Conservation (phyloP, 176 grass and related monocot genomes). For the Carex pumila region DNA sequence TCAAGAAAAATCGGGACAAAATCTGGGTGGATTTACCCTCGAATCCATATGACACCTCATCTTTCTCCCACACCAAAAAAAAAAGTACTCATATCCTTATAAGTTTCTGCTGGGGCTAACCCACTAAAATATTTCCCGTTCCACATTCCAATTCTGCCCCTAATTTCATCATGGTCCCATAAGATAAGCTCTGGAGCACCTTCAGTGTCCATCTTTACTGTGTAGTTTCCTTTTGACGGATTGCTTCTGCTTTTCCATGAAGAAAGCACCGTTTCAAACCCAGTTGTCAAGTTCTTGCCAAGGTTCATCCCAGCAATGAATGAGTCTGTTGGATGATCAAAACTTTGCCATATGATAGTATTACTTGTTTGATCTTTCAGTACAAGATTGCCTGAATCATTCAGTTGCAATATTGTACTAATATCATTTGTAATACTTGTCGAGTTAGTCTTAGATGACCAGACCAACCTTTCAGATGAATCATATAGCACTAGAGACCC, state of each 20-base stretch:
- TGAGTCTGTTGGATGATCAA: slow-evolving; percentile 51
- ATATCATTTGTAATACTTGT: too few species aligned
- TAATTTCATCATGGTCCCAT: not conserved
- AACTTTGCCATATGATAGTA: slow-evolving; percentile 43
- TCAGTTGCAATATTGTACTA: slow-evolving; percentile 13
- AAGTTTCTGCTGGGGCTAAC: not conserved
- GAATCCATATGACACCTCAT: slow-evolving; percentile 34
- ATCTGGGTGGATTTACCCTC: not conserved
- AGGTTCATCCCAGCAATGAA: slow-evolving; percentile 29
- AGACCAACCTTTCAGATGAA: not conserved
- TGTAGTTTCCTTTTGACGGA: slow-evolving; percentile 28
- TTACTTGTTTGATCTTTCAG: slow-evolving; percentile 7
- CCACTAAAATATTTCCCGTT: slow-evolving; percentile 7
- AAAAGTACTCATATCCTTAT: slow-evolving; percentile 28
- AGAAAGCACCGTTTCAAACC: slow-evolving; percentile 26
- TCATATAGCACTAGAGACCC: slow-evolving; percentile 30
- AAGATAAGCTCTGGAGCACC: slow-evolving; percentile 42
- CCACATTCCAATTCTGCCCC: slow-evolving; percentile 43
- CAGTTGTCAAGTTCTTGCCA: slow-evolving; percentile 13
- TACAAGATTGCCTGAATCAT: slow-evolving; percentile 45
- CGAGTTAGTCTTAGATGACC: not conserved
- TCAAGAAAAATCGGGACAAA: slow-evolving; percentile 30
- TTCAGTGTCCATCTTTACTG: slow-evolving; percentile 33
- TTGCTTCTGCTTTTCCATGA: slow-evolving; percentile 42
- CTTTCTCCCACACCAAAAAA: slow-evolving; percentile 9